Conservation (phyloP, 1,284 basidiomycete genomes). For the Melampsora larici-populina region DNA sequence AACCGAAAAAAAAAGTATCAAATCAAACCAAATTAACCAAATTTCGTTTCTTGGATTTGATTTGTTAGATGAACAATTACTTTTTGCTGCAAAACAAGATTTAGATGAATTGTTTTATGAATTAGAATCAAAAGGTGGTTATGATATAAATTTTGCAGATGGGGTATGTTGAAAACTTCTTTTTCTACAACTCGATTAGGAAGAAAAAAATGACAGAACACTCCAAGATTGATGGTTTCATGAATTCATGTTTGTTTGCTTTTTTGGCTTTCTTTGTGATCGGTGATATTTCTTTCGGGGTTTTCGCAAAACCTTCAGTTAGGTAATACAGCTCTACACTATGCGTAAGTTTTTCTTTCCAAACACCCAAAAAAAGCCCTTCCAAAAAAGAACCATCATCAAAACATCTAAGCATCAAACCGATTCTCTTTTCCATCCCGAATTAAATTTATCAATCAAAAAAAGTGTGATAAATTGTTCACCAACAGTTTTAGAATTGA, state of each 20-base stretch:
- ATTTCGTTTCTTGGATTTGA: too few relatives aligned
- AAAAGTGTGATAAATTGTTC: slow-evolving; percentile 14
- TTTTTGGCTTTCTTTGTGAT: background rate
- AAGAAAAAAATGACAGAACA: too few relatives aligned
- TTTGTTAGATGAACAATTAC: slow-evolving; percentile 21
- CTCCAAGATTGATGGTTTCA: too few relatives aligned
- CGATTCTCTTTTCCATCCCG: too few relatives aligned
- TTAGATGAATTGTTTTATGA: slow-evolving; percentile 27
- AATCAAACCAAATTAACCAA: background rate
- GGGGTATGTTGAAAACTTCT: too few relatives aligned
- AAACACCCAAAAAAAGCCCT: too few relatives aligned
- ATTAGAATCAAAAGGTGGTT: slow-evolving; percentile 8
- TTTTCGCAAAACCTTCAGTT: slow-evolving; percentile 13
- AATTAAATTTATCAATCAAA: background rate
- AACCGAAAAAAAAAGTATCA: too few relatives aligned
- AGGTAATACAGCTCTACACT: slow-evolving; percentile 41
- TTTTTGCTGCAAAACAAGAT: slow-evolving; percentile 28
- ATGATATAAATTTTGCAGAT: slow-evolving; percentile 32
- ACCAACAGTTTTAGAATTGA: slow-evolving; percentile 33
- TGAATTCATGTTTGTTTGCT: background rate
- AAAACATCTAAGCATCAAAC: too few relatives aligned
- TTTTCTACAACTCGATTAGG: too few relatives aligned
- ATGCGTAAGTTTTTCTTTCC: slow-evolving; percentile 30
- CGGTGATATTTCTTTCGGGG: background rate
- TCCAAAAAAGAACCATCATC: background rate